Base-by-base conservation (phyloP, 2,329 filamentous ascomycete species). In the Metarhizium brunneum region DNA sequence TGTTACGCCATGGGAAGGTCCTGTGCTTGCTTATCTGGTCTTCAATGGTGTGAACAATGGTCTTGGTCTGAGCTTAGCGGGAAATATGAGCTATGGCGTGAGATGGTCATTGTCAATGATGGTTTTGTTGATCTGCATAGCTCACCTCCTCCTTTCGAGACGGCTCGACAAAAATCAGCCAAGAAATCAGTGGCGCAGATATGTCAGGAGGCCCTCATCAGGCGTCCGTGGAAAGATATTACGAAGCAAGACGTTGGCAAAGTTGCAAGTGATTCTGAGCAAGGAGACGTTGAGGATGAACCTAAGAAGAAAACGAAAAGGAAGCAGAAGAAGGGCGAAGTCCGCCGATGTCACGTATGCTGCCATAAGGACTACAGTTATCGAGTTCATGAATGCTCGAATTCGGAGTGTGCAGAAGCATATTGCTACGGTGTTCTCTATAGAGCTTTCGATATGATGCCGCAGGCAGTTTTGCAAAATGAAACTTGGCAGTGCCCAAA, bases 1-100 rank as follows among this genome's bases (percentile, higher is more conserved):
- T 99, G 94, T 67, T 99, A 95, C 66, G 88, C 85, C n/a, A 95
- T 97, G 88, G 94, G 94, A 25, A 84, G 94, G 53, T 96, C 92
- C 49, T 99, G 94, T 67, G 83, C 82, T 3, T 99, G 94, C 65
- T 81, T 95, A 52, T 95, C 92, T 3, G 85, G 84, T 20, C 80
- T 96, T 11, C 84, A 82, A 58, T 99, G 92, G 92, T 90, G 90
- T 52, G 92, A 99, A 67, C 94, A 97, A 67, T 96, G 92, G 80
- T 76, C 82, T 13, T 97, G 92, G 92, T 79, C 83, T 47, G 84
- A 91, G 14, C 76, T 99, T 11, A 77, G 84, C 0, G 76, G 84
- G 52, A 87, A 88, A 57, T 91, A 97, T 67, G 92, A 96, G 59
- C 73, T 74, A 2, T 99, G 92, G 90, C 83, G 91, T 43, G 79